Base-by-base conservation (phyloP, 2,329 filamentous ascomycete genomes). In the Macrophomina tecta region DNA sequence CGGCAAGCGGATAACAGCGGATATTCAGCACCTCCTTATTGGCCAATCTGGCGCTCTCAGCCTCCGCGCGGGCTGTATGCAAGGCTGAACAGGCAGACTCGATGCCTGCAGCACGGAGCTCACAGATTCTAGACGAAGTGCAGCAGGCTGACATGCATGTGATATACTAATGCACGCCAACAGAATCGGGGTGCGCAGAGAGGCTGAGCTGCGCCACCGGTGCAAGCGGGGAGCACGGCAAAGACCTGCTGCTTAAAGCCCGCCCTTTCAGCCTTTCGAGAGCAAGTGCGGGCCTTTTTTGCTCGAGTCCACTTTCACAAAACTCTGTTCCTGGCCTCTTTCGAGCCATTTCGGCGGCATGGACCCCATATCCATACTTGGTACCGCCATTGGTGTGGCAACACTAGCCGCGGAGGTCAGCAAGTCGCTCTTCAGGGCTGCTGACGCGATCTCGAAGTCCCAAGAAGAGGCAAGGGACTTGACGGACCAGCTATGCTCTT, bases 1-100 rank as follows among this genome's bases (percentile, higher is more conserved):
- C 23, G 23, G 23, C 23, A 12, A 38, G 36, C 67, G 42, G 63
- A 80, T 9, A 58, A 60, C 48, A 46, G 46, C 64, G 34, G 64
- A 67, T 56, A 49, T 67, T 46, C 45, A 48, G 45, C 45, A 8
- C 16, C 4, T 48, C 23, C 14, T 14, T 18, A 51, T 51, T 51
- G 48, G 48, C 30, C 23, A 51, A 51, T 51, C 45, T 14, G 11
- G 1, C 30, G 30, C 30, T 28, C 30, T 18, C 48, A 51, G 18
- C 6, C 9, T 32, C 8, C 9, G 48, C 48, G 18, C 23, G 48
- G 48, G 48, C 23, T 51, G 48, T 16, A 51, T 32, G 48, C 18
- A 51, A 51, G 48, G 48, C 48, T 51, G 48, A 51, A 32, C 48
- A 51, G 48, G 48, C 48, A 51, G 48, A 51, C 48, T 30, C 30